Percentiles rank a stretch among this genome's conserved stretches.
Evolutionary conservation across 176 grass and related monocot species (phyloP).

Genomic region (Cenchrus purpureus): DNA sequence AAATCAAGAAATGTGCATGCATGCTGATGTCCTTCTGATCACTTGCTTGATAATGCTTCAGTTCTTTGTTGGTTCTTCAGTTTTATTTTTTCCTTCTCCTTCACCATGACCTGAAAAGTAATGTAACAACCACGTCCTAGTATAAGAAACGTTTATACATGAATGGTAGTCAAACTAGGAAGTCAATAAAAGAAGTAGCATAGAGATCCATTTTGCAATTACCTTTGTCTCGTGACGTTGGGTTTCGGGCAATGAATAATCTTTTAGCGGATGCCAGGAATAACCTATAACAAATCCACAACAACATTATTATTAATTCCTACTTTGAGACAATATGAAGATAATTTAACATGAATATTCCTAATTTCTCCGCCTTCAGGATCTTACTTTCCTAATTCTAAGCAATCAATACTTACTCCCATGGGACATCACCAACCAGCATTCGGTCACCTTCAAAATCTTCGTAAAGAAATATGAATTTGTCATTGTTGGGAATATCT

Average conservation of each 20-base stretch:
- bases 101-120: slow-evolving; percentile 34
- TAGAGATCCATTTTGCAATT: not conserved
- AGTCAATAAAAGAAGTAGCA: not conserved
- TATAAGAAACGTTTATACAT: not conserved
- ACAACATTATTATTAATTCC: not conserved
- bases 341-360: not conserved
- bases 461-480: slow-evolving; percentile 83
- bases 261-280: slow-evolving; percentile 76
- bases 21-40: slow-evolving; percentile 1
- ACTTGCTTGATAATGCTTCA: slow-evolving; percentile 19
- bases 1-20: slow-evolving; percentile 9
- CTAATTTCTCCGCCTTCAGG: not conserved
- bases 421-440: slow-evolving; percentile 93
- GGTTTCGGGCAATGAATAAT: slow-evolving; percentile 67
- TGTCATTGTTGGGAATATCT: slow-evolving; percentile 4
- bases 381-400: not conserved
- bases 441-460: slow-evolving; percentile 87
- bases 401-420: slow-evolving; percentile 66
- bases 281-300: slow-evolving; percentile 51
- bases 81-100: slow-evolving; percentile 12
- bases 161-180: not conserved
- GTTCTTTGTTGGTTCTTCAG: slow-evolving; percentile 41
- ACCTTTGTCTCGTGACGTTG: slow-evolving; percentile 49
- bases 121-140: not conserved
- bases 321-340: too few species aligned